Evolutionary conservation across 148 eudicot genomes (phyloP).

Genomic region (Euryodendron excelsum): DNA sequence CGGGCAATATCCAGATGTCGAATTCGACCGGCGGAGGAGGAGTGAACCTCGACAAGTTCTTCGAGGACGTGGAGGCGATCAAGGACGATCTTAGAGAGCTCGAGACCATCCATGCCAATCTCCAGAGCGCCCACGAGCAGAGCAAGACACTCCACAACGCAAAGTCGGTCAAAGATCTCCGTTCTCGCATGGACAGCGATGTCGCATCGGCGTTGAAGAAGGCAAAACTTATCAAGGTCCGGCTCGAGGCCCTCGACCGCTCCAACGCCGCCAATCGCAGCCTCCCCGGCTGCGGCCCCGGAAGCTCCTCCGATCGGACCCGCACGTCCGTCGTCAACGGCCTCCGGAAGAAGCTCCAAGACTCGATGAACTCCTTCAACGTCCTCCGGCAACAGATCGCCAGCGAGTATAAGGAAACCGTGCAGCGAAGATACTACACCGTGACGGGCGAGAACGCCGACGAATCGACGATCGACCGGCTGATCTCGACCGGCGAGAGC

Average conservation of each 20-base stretch:
- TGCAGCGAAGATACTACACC: slow-evolving; percentile 73
- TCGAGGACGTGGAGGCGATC: slow-evolving; percentile 65
- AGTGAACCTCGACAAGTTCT: slow-evolving; percentile 72
- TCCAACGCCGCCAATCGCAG: slow-evolving; percentile 68
- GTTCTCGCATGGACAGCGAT: slow-evolving; percentile 65
- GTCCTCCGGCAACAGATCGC: slow-evolving; percentile 51
- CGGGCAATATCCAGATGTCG: slow-evolving; percentile 29
- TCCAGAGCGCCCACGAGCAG: slow-evolving; percentile 56
- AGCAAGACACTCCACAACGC: slow-evolving; percentile 69
- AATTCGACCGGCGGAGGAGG: not conserved
- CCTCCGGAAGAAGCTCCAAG: slow-evolving; percentile 66
- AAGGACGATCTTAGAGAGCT: slow-evolving; percentile 59
- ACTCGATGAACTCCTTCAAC: slow-evolving; percentile 67
- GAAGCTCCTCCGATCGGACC: slow-evolving; percentile 76
- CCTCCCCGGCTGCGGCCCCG: slow-evolving; percentile 77
- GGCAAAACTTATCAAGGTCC: slow-evolving; percentile 65
- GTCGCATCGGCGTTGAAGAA: slow-evolving; percentile 57
- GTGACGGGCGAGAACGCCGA: slow-evolving; percentile 87
- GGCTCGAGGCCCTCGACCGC: slow-evolving; percentile 59
- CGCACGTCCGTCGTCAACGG: slow-evolving; percentile 75
- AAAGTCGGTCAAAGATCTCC: slow-evolving; percentile 49
- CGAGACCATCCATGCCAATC: slow-evolving; percentile 40
- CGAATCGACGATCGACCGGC: slow-evolving; percentile 53
- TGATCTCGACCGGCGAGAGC: slow-evolving; percentile 84
- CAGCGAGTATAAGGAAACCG: slow-evolving; percentile 72